phyloP scores from a whole-genome alignment of 75 land plant species.

The Cunninghamia lanceolata region DNA sequence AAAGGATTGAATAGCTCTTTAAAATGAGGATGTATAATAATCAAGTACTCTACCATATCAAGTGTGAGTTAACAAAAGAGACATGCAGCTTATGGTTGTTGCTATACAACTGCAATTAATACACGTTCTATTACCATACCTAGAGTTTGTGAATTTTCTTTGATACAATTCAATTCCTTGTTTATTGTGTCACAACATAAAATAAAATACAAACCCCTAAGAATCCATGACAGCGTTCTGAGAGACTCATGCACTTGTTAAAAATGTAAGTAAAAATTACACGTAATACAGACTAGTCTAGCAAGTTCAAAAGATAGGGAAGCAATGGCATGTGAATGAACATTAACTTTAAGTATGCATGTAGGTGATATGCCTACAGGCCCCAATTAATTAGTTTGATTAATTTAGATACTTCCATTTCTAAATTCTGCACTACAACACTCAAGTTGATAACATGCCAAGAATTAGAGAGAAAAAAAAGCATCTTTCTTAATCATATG shows the following conservation, averaged over 20 bases:
- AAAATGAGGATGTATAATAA: no score
- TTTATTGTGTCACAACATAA: not conserved
- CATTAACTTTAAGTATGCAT: not conserved
- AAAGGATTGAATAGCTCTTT: no score
- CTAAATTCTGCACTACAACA: not conserved
- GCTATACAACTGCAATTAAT: no score
- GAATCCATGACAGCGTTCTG: not conserved
- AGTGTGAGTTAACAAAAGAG: no score
- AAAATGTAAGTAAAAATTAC: not conserved
- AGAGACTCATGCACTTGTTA: not conserved
- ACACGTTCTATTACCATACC: not conserved
- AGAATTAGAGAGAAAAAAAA: not conserved
- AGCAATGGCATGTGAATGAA: not conserved
- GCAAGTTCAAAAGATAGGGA: not conserved
- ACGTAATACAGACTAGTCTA: not conserved
- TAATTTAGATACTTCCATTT: not conserved
- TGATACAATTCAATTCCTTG: not conserved
- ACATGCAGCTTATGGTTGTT: no score
- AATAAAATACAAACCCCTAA: not conserved
- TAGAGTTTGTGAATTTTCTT: not conserved
- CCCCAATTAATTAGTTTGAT: not conserved
- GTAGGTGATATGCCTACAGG: not conserved
- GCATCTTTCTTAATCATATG: not conserved
- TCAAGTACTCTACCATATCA: no score
- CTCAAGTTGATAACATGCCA: not conserved